These are phyloP conservation scores for Pseudofabraea citricarpa DNA, from an alignment of 2,329 filamentous ascomycete genomes.

Conservation along the genomic window DNA sequence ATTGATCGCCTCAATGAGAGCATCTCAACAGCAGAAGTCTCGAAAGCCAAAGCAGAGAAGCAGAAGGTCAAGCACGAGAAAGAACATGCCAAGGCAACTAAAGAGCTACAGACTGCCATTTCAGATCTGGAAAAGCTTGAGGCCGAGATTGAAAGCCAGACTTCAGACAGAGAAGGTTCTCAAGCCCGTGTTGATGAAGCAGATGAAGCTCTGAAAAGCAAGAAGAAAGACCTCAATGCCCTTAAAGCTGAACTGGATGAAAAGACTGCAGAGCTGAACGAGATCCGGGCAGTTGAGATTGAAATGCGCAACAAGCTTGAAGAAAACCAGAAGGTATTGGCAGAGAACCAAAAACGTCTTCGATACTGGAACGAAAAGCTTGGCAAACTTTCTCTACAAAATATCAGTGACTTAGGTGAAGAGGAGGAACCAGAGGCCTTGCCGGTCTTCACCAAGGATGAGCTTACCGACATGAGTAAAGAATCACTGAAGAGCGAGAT, in stretches of 20 bases:
- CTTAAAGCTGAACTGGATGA: slow-evolving; percentile 84
- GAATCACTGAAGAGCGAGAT: slow-evolving; percentile 65
- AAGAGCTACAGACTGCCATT: slow-evolving; percentile 69
- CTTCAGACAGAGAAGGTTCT: slow-evolving; percentile 67
- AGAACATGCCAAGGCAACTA: slow-evolving; percentile 70
- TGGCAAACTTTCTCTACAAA: slow-evolving; percentile 76
- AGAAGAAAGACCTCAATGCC: slow-evolving; percentile 73
- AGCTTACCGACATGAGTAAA: slow-evolving; percentile 58
- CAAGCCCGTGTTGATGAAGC: slow-evolving; percentile 74
- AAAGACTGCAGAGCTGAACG: slow-evolving; percentile 80
- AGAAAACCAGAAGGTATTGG: slow-evolving; percentile 85
- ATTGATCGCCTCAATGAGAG: slow-evolving; percentile 77
- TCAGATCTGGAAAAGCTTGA: slow-evolving; percentile 75
- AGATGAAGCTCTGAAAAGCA: slow-evolving; percentile 69
- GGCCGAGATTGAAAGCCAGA: slow-evolving; percentile 73
- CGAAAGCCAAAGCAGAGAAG: slow-evolving; percentile 91
- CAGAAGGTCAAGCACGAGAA: slow-evolving; percentile 83
- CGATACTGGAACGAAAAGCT: slow-evolving; percentile 89
- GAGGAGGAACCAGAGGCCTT: slow-evolving; percentile 53
- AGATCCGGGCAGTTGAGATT: slow-evolving; percentile 84
- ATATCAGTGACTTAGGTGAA: slow-evolving; percentile 66
- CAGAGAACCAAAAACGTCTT: slow-evolving; percentile 79
- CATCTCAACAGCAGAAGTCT: slow-evolving; percentile 80
- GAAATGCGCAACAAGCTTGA: slow-evolving; percentile 99
- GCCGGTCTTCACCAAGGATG: slow-evolving; percentile 71